Evolutionary conservation across 768 basidiomycete genomes (phyloP).

Genomic region (Amanita subjunquillea): DNA sequence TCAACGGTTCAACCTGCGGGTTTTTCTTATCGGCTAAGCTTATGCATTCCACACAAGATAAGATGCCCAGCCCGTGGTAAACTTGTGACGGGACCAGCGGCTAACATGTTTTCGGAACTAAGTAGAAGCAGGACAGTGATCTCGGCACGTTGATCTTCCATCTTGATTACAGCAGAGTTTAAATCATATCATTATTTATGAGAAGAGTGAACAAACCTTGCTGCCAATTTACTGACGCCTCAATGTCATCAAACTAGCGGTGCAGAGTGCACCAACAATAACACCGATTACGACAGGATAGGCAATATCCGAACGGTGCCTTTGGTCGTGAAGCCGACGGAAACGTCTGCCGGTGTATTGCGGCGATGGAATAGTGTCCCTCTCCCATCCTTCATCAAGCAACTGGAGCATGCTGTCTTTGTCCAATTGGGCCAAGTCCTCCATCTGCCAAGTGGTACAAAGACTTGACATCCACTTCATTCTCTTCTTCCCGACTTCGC

Average conservation of each 20-base stretch:
- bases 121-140: too few relatives aligned
- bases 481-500: slow-evolving; percentile 60
- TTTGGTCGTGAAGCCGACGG: neutral
- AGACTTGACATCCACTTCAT: slow-evolving; percentile 91
- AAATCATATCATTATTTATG: neutral
- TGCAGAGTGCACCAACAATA: slow-evolving; percentile 30
- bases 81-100: too few relatives aligned
- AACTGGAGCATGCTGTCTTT: slow-evolving; percentile 52
- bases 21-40: too few relatives aligned
- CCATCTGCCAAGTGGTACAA: slow-evolving; percentile 80
- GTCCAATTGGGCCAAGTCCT: slow-evolving; percentile 65
- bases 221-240: neutral
- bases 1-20: too few relatives aligned
- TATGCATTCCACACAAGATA: too few relatives aligned
- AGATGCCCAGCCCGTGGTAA: too few relatives aligned
- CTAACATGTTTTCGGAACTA: too few relatives aligned
- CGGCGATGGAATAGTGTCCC: slow-evolving; percentile 34
- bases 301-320: neutral
- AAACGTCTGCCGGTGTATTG: slow-evolving; percentile 26
- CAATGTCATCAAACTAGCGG: slow-evolving; percentile 6
- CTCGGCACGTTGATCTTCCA: neutral
- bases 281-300: slow-evolving; percentile 21
- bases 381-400: slow-evolving; percentile 84
- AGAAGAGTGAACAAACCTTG: neutral
- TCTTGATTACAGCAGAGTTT: neutral